Evolutionary conservation across 2,329 filamentous ascomycete species (phyloP), one percentile per base, ranked within the genome.

Genomic region (Exophiala sp.): DNA sequence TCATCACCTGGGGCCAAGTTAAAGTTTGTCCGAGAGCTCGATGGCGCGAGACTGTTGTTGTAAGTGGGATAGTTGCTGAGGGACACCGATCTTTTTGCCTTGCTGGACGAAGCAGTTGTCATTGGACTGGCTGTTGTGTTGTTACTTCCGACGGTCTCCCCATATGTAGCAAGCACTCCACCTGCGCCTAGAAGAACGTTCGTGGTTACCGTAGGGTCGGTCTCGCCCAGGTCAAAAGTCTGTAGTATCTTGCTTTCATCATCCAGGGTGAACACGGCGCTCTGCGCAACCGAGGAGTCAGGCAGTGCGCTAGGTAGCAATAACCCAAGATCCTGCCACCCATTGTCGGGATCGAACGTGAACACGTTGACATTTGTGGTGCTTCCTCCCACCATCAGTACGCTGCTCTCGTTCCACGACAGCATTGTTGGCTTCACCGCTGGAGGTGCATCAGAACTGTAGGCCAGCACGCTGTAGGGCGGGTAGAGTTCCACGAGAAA

Each of bases 181-280:
- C 78, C 75, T 9, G 78, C 78, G 58, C 83, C 80, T 44, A 87
- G 70, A 11, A 96, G 70, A 14, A 89, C 79, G 32, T 86, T 82
- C 52, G 87, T 83, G 32, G 81, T 82, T 40, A 96, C 88, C 5
- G 75, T 72, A 66, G 95, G 95, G 2, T 92, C 91, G 0, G 85
- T 83, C 8, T 78, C 76, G 11, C 79, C 79, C 72, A 91, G 80
- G 66, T 96, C 84, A 63, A 94, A 96, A 9, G 85, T 83, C 63
- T 91, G 84, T 14, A 97, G 74, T 36, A 86, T 83, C 66, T 89
- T 91, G 70, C 87, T 91, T 24, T 81, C 84, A 68, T 96, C 89
- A 39, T 83, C 79, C 18, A 87, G 88, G 10, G 76, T 74, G n/a
- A 95, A 72, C 3, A 96, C 65, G 0, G 83, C 77, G 21, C 82